Evolutionary conservation across 305 asterid species (phyloP).

Genomic region (Plantago coronopus): DNA sequence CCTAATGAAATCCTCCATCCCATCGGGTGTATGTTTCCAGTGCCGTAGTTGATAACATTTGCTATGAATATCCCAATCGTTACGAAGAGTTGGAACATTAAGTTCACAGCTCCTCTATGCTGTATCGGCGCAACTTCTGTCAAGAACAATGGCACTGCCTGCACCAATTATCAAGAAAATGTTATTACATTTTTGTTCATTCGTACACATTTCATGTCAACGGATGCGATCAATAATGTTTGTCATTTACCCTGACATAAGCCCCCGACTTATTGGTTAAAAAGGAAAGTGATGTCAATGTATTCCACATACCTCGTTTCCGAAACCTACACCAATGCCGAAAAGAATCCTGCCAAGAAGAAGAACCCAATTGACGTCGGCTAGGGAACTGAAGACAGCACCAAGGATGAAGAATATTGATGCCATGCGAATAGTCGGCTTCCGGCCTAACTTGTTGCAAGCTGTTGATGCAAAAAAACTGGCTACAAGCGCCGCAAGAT

Average conservation of each 20-base stretch:
- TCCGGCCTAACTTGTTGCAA: slow-evolving; percentile 43
- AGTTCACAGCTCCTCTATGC: slow-evolving; percentile 68
- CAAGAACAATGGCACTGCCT: slow-evolving; percentile 71
- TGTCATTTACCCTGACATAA: no score
- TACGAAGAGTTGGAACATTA: slow-evolving; percentile 65
- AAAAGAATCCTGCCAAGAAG: slow-evolving; percentile 62
- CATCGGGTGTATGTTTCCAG: slow-evolving; percentile 35
- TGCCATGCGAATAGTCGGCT: slow-evolving; percentile 53
- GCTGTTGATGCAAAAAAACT: slow-evolving; percentile 67
- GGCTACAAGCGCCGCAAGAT: slow-evolving; percentile 57
- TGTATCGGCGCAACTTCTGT: slow-evolving; percentile 68
- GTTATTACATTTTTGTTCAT: neutral
- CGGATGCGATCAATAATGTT: no score
- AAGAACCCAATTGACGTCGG: slow-evolving; percentile 33
- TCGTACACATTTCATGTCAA: neutral
- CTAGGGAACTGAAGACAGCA: slow-evolving; percentile 33
- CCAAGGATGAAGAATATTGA: slow-evolving; percentile 43
- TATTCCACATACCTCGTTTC: slow-evolving; percentile 53
- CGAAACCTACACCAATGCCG: slow-evolving; percentile 73
- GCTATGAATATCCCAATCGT: slow-evolving; percentile 73
- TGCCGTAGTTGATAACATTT: slow-evolving; percentile 44
- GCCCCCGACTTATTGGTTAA: no score
- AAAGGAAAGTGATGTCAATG: neutral
- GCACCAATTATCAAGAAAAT: slow-evolving; percentile 12
- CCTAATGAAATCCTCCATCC: slow-evolving; percentile 71